Evolutionary conservation across 805 yeast genomes (phyloP), one percentile per base, ranked within the genome.

Genomic region (Cyberlindnera xishuangbannaensis): DNA sequence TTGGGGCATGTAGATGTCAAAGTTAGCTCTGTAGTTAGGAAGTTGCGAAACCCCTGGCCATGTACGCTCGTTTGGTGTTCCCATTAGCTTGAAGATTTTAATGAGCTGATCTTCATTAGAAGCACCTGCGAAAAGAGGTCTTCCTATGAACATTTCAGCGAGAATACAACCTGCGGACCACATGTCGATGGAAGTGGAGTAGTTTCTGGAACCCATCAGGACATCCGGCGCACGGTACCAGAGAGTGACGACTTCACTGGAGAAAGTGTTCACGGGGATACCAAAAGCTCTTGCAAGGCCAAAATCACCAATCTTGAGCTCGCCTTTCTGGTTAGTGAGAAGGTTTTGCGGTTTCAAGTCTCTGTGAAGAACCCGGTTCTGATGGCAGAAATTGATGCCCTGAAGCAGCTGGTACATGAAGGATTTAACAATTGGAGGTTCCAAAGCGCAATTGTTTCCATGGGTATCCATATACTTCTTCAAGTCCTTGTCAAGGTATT

Each of bases 221-320:
- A 92, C 97, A 56, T 90, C 98, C 0, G 98, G 98, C 0, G 97
- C 96, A 44, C 98, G 74, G 61, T 90, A 90, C 98, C 98, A 92
- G 43, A 92, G 65, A 0, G 98, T 92, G 28, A 92, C 98, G 33
- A 92, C 97, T 58, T 92, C 98, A 59, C 90, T 92, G 15, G 96
- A 85, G 54, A 88, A 92, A 0, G 98, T 92, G 62, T 94, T 87
- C 42, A 92, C 90, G 2, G 98, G 98, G 34, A 92, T 94, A 13
- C 98, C 98, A 62, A 85, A 92, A 5, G 98, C 98, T 44, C 98
- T 69, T 0, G 97, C 97, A 37, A 92, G 71, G 23, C 98, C 98
- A 57, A 92, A 92, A 65, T 92, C 98, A 24, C 95, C 98, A 43
- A 92, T 66, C 56, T 92, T 92, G 50, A 92, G 68, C 56, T 83